These are phyloP conservation scores for Colletotrichum sp. DNA, from an alignment of 2,329 filamentous ascomycete genomes.

Conservation along the genomic window DNA sequence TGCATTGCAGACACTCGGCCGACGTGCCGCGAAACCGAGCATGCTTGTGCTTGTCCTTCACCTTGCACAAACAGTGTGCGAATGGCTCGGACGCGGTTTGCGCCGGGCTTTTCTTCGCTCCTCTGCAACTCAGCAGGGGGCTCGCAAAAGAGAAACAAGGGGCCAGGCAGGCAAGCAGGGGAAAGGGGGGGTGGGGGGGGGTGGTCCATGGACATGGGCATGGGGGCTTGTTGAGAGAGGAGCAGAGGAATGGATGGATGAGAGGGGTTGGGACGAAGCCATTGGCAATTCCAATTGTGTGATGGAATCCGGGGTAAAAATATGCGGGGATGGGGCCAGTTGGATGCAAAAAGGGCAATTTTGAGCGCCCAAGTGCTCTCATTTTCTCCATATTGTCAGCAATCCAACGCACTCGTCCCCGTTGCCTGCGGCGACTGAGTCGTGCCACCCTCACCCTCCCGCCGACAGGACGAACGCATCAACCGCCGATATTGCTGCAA, in stretches of 20 bases:
- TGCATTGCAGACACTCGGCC: not conserved
- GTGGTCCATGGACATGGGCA: not conserved
- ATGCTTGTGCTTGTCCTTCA: not conserved
- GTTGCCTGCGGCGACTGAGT: not conserved
- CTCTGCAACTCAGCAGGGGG: not conserved
- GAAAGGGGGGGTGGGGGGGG: not conserved
- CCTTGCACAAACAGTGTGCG: not conserved
- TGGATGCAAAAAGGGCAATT: not conserved
- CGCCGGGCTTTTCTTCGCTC: not conserved
- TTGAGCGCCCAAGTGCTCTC: not conserved
- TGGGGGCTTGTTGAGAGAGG: not conserved
- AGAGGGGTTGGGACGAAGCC: not conserved
- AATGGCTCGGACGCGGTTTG: not conserved
- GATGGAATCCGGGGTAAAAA: slow-evolving; percentile 16
- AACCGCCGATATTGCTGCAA: not conserved
- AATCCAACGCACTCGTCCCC: not conserved
- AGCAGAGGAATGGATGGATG: not conserved
- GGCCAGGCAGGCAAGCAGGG: not conserved
- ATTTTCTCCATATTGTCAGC: not conserved
- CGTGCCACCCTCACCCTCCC: not conserved
- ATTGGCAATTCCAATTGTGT: slow-evolving; percentile 17
- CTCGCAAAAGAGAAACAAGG: not conserved
- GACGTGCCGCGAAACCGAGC: slow-evolving; percentile 4
- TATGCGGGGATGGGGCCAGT: not conserved
- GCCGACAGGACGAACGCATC: slow-evolving; percentile 12